Percentiles rank a stretch among this genome's conserved stretches.
Conservation (phyloP, 257 asterid species). For the Solanum pennellii region DNA sequence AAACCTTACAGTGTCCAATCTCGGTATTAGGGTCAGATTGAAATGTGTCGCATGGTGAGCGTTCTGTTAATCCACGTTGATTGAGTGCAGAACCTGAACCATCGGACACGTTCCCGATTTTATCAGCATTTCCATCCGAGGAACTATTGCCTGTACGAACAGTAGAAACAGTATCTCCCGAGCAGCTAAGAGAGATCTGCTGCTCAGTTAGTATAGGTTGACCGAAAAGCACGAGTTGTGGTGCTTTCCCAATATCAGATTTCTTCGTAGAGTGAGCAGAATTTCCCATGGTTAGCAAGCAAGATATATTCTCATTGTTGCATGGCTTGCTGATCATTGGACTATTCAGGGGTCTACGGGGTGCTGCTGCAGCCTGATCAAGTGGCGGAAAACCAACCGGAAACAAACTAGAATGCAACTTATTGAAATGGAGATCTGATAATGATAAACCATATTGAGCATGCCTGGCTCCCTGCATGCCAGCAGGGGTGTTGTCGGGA, state of each 20-base stretch:
- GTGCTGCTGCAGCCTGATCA: conserved; percentile 12
- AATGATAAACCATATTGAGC: conserved; percentile 58
- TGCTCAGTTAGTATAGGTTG: conserved; percentile 54
- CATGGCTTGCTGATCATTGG: conserved; percentile 17
- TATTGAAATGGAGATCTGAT: conserved; percentile 46
- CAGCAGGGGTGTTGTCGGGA: conserved; percentile 72
- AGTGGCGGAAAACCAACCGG: conserved; percentile 30
- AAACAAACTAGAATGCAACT: conserved; percentile 33
- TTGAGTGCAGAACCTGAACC: conserved; percentile 35
- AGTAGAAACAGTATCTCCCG: conserved; percentile 35
- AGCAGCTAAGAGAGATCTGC: conserved; percentile 43
- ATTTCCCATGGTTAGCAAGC: conserved; percentile 53
- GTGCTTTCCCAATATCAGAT: conserved; percentile 21
- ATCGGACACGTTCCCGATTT: conserved; percentile 32
- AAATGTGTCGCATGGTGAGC: conserved; percentile 24
- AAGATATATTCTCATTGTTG: conserved; percentile 33
- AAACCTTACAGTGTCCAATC: conserved; percentile 67
- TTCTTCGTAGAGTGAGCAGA: conserved; percentile 22
- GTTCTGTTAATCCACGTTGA: conserved; percentile 23
- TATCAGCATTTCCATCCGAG: conserved; percentile 34
- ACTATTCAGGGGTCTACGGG: conserved; percentile 13
- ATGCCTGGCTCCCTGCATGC: conserved; percentile 99
- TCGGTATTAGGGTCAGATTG: conserved; percentile 33
- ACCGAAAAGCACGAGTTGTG: conserved; percentile 62
- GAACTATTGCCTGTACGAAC: conserved; percentile 30